These are phyloP conservation scores for Chaetothyriales sp. DNA, from an alignment of 2,329 filamentous ascomycete species.

Conservation along the genomic window DNA sequence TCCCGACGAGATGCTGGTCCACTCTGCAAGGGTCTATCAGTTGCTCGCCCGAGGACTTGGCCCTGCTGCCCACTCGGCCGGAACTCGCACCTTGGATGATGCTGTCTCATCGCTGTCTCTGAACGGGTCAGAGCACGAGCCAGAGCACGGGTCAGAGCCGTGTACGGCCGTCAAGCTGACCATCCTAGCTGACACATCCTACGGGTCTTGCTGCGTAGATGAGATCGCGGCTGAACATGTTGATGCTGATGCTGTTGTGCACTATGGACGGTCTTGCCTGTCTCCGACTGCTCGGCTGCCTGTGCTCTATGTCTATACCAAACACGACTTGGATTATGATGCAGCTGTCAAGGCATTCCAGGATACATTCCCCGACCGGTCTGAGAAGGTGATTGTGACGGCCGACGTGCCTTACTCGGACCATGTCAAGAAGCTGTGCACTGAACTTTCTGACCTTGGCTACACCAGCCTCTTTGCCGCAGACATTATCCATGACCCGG, in stretches of 20 bases:
- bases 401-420: constrained; percentile 78
- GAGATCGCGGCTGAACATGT: constrained; percentile 93
- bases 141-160: not conserved
- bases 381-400: constrained; percentile 58
- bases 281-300: constrained; percentile 78
- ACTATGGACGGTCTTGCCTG: constrained; percentile 84
- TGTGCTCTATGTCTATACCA: constrained; percentile 82
- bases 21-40: constrained; percentile 67
- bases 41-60: constrained; percentile 42
- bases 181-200: constrained; percentile 88
- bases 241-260: constrained; percentile 76
- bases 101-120: not conserved
- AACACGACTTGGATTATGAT: constrained; percentile 49
- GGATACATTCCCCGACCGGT: constrained; percentile 49
- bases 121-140: not conserved
- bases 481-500: constrained; percentile 59
- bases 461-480: constrained; percentile 58
- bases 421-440: constrained; percentile 48
- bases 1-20: constrained; percentile 77
- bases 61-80: not conserved
- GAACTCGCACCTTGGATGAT: constrained; percentile 8
- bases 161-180: constrained; percentile 41
- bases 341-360: constrained; percentile 47
- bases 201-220: constrained; percentile 92
- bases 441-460: constrained; percentile 43